Evolutionary conservation across 352 stramenopile species (phyloP).

Genomic region (Achlya hypogyna): DNA sequence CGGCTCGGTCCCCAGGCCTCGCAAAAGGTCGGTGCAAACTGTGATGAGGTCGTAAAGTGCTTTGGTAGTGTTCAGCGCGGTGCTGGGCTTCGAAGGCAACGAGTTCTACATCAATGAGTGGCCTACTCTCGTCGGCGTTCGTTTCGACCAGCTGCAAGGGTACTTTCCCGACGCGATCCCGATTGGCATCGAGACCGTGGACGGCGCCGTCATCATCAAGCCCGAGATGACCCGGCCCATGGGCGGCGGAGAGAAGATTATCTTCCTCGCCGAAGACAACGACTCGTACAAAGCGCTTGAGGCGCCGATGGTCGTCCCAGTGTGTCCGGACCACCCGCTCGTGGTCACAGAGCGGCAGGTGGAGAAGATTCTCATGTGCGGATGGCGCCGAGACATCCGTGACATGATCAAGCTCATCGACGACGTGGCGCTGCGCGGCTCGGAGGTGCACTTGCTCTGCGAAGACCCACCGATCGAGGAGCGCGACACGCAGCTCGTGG

Average conservation of each 20-base stretch:
- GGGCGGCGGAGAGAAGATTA: slow-evolving; percentile 52
- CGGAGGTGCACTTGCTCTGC: slow-evolving; percentile 78
- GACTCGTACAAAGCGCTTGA: slow-evolving; percentile 71
- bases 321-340: not conserved
- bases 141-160: slow-evolving; percentile 52
- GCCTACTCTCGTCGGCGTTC: slow-evolving; percentile 57
- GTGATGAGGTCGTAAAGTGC: not conserved
- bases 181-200: slow-evolving; percentile 57
- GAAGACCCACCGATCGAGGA: slow-evolving; percentile 45
- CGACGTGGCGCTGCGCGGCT: slow-evolving; percentile 46
- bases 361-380: slow-evolving; percentile 80
- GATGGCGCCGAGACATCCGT: slow-evolving; percentile 81
- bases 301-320: not conserved
- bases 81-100: slow-evolving; percentile 78
- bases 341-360: slow-evolving; percentile 1
- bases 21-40: slow-evolving; percentile 49
- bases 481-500: slow-evolving; percentile 53
- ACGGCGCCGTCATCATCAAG: slow-evolving; percentile 54
- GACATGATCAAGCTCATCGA: slow-evolving; percentile 85
- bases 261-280: slow-evolving; percentile 82
- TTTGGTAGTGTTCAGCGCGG: slow-evolving; percentile 24
- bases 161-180: slow-evolving; percentile 73
- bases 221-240: slow-evolving; percentile 31
- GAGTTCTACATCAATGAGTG: slow-evolving; percentile 87
- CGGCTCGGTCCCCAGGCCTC: slow-evolving; percentile 67